Conservation (phyloP, 2,329 filamentous ascomycete species). For the Alternaria conjuncta region DNA sequence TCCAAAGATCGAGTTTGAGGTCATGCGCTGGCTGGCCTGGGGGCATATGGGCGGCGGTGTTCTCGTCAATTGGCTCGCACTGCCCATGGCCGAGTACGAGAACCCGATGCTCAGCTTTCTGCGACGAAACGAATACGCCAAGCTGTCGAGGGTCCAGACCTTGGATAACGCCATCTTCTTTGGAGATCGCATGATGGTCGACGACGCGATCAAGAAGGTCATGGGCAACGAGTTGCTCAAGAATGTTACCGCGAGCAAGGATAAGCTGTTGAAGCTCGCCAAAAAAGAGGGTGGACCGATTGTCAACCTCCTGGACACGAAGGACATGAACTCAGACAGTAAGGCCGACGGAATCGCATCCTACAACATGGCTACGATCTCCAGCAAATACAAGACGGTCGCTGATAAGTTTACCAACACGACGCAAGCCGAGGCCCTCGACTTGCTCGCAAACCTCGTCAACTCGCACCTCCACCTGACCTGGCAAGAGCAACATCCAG, state of each 20-base stretch:
- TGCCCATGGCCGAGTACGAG: slow-evolving; percentile 81
- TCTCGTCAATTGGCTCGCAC: slow-evolving; percentile 76
- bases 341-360: slow-evolving; percentile 74
- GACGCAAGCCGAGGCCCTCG: slow-evolving; percentile 66
- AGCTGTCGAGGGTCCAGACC: slow-evolving; percentile 75
- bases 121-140: slow-evolving; percentile 75
- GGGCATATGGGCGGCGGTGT: slow-evolving; percentile 86
- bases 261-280: slow-evolving; percentile 64
- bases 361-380: slow-evolving; percentile 71
- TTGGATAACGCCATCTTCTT: slow-evolving; percentile 76
- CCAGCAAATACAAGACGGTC: slow-evolving; percentile 69
- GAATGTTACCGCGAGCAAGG: slow-evolving; percentile 62
- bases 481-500: slow-evolving; percentile 80
- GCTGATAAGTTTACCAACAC: slow-evolving; percentile 64
- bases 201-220: slow-evolving; percentile 51
- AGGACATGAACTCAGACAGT: slow-evolving; percentile 70
- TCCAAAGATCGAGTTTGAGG: slow-evolving; percentile 56
- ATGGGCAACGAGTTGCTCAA: slow-evolving; percentile 61
- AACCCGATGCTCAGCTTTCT: slow-evolving; percentile 75
- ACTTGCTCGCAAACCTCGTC: slow-evolving; percentile 74
- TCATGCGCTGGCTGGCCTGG: slow-evolving; percentile 92
- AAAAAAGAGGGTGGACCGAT: slow-evolving; percentile 63
- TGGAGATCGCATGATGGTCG: slow-evolving; percentile 64
- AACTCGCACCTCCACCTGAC: slow-evolving; percentile 83
- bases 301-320: slow-evolving; percentile 59